These are phyloP conservation scores for Lactarius indigo DNA, from an alignment of 768 basidiomycete genomes.

Conservation along the genomic window DNA sequence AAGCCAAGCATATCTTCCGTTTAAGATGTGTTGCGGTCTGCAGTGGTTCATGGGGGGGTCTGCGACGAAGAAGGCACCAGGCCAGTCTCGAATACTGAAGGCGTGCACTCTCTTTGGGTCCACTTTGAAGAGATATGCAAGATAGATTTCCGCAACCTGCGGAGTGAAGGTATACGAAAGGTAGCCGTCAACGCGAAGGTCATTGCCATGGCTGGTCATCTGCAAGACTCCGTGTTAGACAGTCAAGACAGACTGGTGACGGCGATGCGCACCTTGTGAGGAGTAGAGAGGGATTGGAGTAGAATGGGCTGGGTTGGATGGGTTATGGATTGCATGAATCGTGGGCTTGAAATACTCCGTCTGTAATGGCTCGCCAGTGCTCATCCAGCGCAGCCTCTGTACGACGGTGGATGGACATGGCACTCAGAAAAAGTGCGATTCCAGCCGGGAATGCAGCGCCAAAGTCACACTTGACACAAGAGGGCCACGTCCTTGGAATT, in stretches of 20 bases:
- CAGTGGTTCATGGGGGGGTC: neutral
- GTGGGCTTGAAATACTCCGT: slow-evolving; percentile 12
- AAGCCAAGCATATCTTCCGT: slow-evolving; percentile 2
- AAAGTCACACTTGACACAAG: neutral
- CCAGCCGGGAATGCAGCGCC: neutral
- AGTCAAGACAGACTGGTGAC: neutral
- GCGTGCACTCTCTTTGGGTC: neutral
- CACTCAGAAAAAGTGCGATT: neutral
- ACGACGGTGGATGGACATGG: neutral
- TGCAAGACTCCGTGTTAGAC: neutral
- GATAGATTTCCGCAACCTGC: neutral
- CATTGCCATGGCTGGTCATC: neutral
- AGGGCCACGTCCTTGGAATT: slow-evolving; percentile 13
- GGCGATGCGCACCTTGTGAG: slow-evolving; percentile 6
- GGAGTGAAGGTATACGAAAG: slow-evolving; percentile 17
- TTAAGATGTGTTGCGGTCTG: neutral
- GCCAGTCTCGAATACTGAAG: neutral
- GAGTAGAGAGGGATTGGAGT: neutral
- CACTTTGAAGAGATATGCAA: slow-evolving; percentile 10
- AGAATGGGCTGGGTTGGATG: neutral
- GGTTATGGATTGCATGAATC: neutral
- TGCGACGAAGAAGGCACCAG: slow-evolving; percentile 1
- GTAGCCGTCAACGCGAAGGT: slow-evolving; percentile 11
- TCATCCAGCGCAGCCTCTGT: slow-evolving; percentile 10
- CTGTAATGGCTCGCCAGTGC: neutral